Evolutionary conservation across 1,284 basidiomycete genomes (phyloP), one percentile per base, ranked within the genome.

Genomic region (Puccinia coronata): DNA sequence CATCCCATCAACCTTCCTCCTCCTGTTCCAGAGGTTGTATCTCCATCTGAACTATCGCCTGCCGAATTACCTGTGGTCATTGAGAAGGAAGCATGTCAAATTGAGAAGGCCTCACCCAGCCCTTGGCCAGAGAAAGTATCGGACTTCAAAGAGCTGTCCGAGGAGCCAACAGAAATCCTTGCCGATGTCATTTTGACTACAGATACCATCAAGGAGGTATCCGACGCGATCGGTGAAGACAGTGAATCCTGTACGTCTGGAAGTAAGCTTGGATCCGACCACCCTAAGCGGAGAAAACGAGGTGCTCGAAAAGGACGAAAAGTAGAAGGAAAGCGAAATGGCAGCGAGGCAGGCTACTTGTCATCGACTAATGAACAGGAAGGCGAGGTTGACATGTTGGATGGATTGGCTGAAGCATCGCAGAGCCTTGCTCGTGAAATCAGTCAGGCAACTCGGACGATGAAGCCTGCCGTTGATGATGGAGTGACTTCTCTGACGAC

Each of bases 401-500:
- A 80, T 61, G 78, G 67, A 49, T 39, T 80, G 41, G 78, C 70
- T 11, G 70, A 72, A 63, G 78, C 70, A 23, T 72, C 78, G 20
- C 69, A 73, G 47, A 72, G 55, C 31, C 34, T 80, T 36, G 78
- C 78, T 12, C 49, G 78, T 23, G 78, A 80, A 39, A 80, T 80
- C 31, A 80, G 78, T 73, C 78, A 80, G 72, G 78, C 78, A 11
- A 72, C 78, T 23, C 51, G 31, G 57, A 59, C 55, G 25, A 39
- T 49, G 16, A 57, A 69, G 28, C 51, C 34, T 4, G 23, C 18
- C 31, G n/a, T n/a, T n/a, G 74, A 61, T 63, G 59, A 65, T 2
- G 25, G 36, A 39, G 53, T 8, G 8, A 41, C 49, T 8, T 55
- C 49, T 6, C 18, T 31, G 16, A 49, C 59, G 18, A 63, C 59